Evolutionary conservation across 129 eudicot genomes (phyloP).

Genomic region (Chrysanthemum makinoi): DNA sequence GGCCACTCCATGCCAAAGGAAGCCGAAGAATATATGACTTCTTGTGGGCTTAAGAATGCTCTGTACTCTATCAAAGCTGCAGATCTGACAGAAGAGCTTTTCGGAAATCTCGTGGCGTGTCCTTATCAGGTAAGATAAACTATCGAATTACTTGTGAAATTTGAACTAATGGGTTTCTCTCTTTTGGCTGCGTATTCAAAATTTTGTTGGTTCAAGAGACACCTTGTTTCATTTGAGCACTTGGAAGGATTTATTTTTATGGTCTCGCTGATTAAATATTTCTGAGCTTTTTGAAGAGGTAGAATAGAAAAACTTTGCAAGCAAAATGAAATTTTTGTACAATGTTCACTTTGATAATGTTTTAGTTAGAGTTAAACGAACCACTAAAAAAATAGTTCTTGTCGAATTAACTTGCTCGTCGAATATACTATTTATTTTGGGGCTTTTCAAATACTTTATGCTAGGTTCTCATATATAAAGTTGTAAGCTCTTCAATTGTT

Average conservation of each 20-base stretch:
- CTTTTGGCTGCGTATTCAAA: not conserved
- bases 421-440: not conserved
- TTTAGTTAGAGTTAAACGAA: too few species aligned
- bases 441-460: conserved; percentile 10
- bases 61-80: conserved; percentile 87
- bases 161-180: not conserved
- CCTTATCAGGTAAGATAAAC: conserved; percentile 57
- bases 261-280: conserved; percentile 9
- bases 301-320: not conserved
- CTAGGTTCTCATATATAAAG: conserved; percentile 16
- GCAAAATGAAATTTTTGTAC: too few species aligned
- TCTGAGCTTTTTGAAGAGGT: conserved; percentile 11
- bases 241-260: not conserved
- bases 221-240: conserved; percentile 5
- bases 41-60: conserved; percentile 89
- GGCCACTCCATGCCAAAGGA: conserved; percentile 82
- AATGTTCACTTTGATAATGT: too few species aligned
- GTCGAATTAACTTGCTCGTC: too few species aligned
- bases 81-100: conserved; percentile 70
- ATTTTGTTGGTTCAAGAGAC: not conserved
- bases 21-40: conserved; percentile 64
- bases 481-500: conserved; percentile 1
- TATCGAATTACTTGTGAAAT: conserved; percentile 4
- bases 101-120: conserved; percentile 78
- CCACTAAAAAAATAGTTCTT: conserved; percentile 1